Percentiles rank a stretch among this genome's conserved stretches.
phyloP scores from a whole-genome alignment of 129 eudicot genomes.

The Sambucus nigra region DNA sequence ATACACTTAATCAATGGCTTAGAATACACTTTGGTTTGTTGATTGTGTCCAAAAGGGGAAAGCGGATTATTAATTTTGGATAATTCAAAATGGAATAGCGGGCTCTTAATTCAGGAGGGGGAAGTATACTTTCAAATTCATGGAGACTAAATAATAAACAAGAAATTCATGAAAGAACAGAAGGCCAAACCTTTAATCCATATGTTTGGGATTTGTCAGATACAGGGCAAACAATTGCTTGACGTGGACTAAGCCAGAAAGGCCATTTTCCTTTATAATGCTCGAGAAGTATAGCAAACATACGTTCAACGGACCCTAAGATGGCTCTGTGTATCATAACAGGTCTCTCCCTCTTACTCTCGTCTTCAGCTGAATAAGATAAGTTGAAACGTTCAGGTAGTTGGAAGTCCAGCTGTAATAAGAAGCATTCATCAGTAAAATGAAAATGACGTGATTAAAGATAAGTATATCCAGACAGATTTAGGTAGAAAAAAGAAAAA shows the following conservation, averaged over 20 bases:
- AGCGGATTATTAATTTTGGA: too few relatives aligned
- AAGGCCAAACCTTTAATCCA: conserved; percentile 51
- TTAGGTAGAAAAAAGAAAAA: neutral
- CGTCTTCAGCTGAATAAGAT: conserved; percentile 79
- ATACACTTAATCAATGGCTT: too few relatives aligned
- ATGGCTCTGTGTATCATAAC: conserved; percentile 96
- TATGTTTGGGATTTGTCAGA: conserved; percentile 74
- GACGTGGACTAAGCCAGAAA: conserved; percentile 98
- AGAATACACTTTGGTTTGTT: too few relatives aligned
- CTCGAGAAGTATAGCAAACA: conserved; percentile 93
- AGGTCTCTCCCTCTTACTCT: conserved; percentile 78
- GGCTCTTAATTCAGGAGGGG: too few relatives aligned
- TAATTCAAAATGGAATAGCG: too few relatives aligned
- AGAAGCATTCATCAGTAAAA: conserved; percentile 6
- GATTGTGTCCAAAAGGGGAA: too few relatives aligned
- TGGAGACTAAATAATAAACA: too few relatives aligned
- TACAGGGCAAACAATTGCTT: conserved; percentile 85
- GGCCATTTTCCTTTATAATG: conserved; percentile 99
- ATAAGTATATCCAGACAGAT: neutral
- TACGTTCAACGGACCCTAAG: conserved; percentile 90
- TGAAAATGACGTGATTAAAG: neutral
- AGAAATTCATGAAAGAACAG: too few relatives aligned
- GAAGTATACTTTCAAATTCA: too few relatives aligned
- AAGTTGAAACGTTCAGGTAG: conserved; percentile 77
- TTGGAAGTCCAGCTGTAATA: conserved; percentile 86